Conservation (phyloP, 1,284 basidiomycete genomes). For the Apiotrichum laibachii region DNA sequence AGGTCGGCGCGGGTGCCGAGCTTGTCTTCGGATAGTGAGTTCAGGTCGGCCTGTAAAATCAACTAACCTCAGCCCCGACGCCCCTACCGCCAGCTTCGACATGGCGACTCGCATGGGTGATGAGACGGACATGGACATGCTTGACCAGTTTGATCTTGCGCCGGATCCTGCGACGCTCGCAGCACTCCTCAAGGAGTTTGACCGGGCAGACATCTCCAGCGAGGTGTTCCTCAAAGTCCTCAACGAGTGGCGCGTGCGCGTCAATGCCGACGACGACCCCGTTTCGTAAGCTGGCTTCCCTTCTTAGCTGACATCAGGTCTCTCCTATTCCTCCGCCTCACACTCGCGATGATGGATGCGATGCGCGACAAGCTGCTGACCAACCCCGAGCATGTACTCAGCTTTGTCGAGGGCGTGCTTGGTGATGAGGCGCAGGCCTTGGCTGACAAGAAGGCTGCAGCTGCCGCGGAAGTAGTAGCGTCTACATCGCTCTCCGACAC, state of each 20-base stretch:
- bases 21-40: conserved; percentile 15
- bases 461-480: too few relatives aligned
- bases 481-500: background rate
- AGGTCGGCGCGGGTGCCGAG: conserved; percentile 14
- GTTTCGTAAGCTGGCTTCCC: conserved; percentile 24
- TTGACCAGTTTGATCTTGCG: conserved; percentile 64
- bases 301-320: conserved; percentile 36
- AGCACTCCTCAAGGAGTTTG: conserved; percentile 61
- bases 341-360: conserved; percentile 71
- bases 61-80: background rate
- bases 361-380: conserved; percentile 67
- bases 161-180: conserved; percentile 71
- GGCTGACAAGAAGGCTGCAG: background rate
- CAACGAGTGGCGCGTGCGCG: conserved; percentile 61
- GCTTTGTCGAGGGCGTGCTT: conserved; percentile 73
- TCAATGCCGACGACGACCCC: conserved; percentile 48
- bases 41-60: background rate
- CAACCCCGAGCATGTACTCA: conserved; percentile 64
- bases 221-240: conserved; percentile 70
- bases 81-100: conserved; percentile 20
- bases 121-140: conserved; percentile 55
- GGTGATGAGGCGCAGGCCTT: conserved; percentile 23
- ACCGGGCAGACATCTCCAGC: conserved; percentile 66
- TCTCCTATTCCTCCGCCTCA: conserved; percentile 69
- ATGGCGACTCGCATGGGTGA: conserved; percentile 54